phyloP scores from a whole-genome alignment of 2,329 filamentous ascomycete species.

The Aureobasidium sp. region DNA sequence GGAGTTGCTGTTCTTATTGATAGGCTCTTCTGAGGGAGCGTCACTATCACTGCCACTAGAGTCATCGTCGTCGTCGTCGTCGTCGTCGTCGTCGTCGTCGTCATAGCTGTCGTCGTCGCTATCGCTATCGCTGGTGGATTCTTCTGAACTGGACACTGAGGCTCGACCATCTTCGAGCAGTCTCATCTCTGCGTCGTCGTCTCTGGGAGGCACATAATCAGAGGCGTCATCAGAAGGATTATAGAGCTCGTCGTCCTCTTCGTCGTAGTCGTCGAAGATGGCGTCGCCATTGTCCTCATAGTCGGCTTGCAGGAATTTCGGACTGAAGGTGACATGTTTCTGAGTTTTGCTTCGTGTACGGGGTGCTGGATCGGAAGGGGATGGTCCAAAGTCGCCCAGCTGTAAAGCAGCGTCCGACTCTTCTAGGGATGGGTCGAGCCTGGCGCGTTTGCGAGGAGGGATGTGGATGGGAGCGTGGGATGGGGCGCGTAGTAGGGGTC shows the following conservation, averaged over 20 bases:
- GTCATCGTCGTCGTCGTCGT: conserved; percentile 11
- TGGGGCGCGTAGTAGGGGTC: conserved; percentile 56
- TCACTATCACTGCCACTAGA: conserved; percentile 11
- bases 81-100: conserved; percentile 12
- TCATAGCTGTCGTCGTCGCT: background rate
- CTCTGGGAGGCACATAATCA: background rate
- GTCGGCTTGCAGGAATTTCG: conserved; percentile 14
- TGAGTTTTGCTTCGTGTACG: background rate
- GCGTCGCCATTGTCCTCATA: conserved; percentile 26
- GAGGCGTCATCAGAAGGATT: conserved; percentile 13
- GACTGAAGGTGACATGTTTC: conserved; percentile 5
- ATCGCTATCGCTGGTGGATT: conserved; percentile 2
- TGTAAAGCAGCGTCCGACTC: background rate
- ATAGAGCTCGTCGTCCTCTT: conserved; percentile 18
- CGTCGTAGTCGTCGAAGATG: conserved; percentile 8
- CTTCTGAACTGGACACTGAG: background rate
- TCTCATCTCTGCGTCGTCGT: background rate
- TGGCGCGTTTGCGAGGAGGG: conserved; percentile 63
- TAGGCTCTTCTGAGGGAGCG: conserved; percentile 8
- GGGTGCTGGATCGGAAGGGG: background rate
- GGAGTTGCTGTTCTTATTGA: background rate
- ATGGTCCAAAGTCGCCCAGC: background rate
- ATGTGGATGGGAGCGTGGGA: conserved; percentile 63
- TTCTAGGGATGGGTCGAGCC: conserved; percentile 22
- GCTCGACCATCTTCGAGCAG: background rate